A percentile compares a stretch with the other conserved stretches of the same genome.
Evolutionary conservation across 2,329 filamentous ascomycete species (phyloP).

Genomic region (Arthroderma sp.): DNA sequence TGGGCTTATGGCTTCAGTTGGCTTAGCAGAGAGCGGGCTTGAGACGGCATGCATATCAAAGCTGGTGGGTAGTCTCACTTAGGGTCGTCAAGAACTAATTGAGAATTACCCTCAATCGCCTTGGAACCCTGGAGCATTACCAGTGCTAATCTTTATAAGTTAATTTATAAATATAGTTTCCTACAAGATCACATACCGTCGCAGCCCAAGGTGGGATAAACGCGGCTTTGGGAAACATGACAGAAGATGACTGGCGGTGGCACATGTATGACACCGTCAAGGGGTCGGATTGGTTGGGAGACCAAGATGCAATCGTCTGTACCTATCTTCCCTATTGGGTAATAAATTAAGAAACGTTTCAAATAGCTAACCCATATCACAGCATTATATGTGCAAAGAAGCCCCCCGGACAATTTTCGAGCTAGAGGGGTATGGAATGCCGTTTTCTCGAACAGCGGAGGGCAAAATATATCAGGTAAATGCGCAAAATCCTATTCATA

Average conservation of each 20-base stretch:
- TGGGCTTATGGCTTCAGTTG: conserved; percentile 13
- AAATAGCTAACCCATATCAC: background rate
- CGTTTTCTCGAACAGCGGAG: conserved; percentile 83
- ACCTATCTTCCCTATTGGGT: background rate
- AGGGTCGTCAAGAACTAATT: background rate
- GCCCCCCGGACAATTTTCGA: conserved; percentile 84
- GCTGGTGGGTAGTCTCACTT: conserved; percentile 5
- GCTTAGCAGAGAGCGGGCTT: conserved; percentile 12
- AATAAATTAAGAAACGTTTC: background rate
- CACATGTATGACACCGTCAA: conserved; percentile 99
- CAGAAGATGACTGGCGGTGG: conserved; percentile 97
- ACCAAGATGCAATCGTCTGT: conserved; percentile 70
- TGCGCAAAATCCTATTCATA: background rate
- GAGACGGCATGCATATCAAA: conserved; percentile 14
- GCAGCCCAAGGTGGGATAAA: conserved; percentile 43
- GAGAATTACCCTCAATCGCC: background rate
- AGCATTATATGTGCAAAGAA: conserved; percentile 93
- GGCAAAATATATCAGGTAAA: conserved; percentile 33
- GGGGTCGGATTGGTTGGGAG: conserved; percentile 92
- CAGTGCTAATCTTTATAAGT: background rate
- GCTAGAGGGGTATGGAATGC: conserved; percentile 93
- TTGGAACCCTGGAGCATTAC: background rate
- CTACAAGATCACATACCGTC: conserved; percentile 13
- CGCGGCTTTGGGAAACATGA: conserved; percentile 51
- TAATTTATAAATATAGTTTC: conserved; percentile 8